Percentiles rank a stretch among this genome's conserved stretches.
Evolutionary conservation across 2,329 filamentous ascomycete genomes (phyloP).

Genomic region (Colletotrichum lentis): DNA sequence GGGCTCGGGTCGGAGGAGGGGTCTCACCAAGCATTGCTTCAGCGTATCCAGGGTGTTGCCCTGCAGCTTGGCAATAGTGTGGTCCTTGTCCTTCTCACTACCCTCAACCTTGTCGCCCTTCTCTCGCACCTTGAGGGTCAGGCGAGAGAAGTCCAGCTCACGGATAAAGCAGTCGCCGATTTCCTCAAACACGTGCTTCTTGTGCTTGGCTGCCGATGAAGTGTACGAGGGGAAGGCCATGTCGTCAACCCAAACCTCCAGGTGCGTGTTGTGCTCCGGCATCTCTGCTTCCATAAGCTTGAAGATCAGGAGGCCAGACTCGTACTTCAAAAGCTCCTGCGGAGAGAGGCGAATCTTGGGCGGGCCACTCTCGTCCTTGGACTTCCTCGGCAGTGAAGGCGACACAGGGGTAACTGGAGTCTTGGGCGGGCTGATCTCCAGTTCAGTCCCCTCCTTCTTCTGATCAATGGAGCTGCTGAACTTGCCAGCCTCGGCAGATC

Average conservation of each 20-base stretch:
- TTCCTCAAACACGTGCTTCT: slow-evolving; percentile 81
- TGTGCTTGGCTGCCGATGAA: slow-evolving; percentile 77
- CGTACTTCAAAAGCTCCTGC: slow-evolving; percentile 84
- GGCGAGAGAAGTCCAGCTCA: slow-evolving; percentile 93
- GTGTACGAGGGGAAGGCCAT: slow-evolving; percentile 90
- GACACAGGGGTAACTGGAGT: slow-evolving; percentile 56
- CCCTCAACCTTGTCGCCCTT: slow-evolving; percentile 72
- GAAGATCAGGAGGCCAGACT: slow-evolving; percentile 93
- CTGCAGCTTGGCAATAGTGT: slow-evolving; percentile 80
- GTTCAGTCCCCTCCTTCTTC: slow-evolving; percentile 39
- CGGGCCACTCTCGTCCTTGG: slow-evolving; percentile 61
- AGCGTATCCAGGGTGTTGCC: slow-evolving; percentile 88
- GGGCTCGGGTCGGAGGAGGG: slow-evolving; percentile 34
- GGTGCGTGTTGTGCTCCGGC: slow-evolving; percentile 74
- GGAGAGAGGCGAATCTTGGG: slow-evolving; percentile 81
- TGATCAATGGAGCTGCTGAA: slow-evolving; percentile 53
- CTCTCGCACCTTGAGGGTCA: slow-evolving; percentile 86
- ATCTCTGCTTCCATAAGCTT: slow-evolving; percentile 91
- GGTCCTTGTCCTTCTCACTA: slow-evolving; percentile 75
- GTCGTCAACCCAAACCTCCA: slow-evolving; percentile 94
- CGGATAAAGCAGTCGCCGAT: slow-evolving; percentile 95
- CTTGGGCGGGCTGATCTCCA: slow-evolving; percentile 47
- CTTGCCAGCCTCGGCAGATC: slow-evolving; percentile 53
- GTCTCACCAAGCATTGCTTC: slow-evolving; percentile 80
- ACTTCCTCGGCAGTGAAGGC: slow-evolving; percentile 57